These are phyloP conservation scores for Yamadazyma aaseri DNA, from an alignment of 1,139 yeast species.

Conservation along the genomic window DNA sequence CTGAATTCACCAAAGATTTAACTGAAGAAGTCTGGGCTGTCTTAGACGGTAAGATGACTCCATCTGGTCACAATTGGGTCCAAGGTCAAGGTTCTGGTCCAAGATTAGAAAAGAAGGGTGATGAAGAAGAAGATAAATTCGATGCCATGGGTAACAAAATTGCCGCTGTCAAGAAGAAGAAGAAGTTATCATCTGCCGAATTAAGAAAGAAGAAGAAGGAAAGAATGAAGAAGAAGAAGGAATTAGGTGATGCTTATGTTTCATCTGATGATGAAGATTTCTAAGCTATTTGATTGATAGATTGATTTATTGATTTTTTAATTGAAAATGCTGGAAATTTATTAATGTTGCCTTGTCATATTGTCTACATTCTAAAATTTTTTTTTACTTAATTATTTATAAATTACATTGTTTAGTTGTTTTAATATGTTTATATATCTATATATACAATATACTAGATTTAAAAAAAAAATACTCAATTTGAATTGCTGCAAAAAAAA, in stretches of 20 bases:
- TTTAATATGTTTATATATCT: slow-evolving; percentile 19
- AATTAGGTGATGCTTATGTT: slow-evolving; percentile 97
- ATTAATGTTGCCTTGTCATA: no score
- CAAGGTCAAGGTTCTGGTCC: slow-evolving; percentile 99
- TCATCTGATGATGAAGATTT: slow-evolving; percentile 82
- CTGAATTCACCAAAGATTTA: slow-evolving; percentile 98
- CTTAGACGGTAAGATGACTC: slow-evolving; percentile 95
- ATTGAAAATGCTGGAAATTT: slow-evolving; percentile 1
- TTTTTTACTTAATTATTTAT: slow-evolving; percentile 12
- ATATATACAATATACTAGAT: slow-evolving; percentile 18
- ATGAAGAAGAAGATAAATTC: slow-evolving; percentile 95
- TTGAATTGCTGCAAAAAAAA: background rate
- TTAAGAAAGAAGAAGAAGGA: slow-evolving; percentile 99
- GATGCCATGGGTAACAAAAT: slow-evolving; percentile 99
- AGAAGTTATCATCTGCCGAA: slow-evolving; percentile 97
- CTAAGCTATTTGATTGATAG: slow-evolving; percentile 16
- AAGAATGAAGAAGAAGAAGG: slow-evolving; percentile 99
- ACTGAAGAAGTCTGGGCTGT: slow-evolving; percentile 99
- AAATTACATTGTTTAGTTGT: slow-evolving; percentile 17
- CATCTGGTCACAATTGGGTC: slow-evolving; percentile 99
- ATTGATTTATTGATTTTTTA: slow-evolving; percentile 1
- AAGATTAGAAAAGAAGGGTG: slow-evolving; percentile 93
- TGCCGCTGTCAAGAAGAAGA: slow-evolving; percentile 93
- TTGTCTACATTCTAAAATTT: slow-evolving; percentile 7
- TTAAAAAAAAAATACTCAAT: slow-evolving; percentile 4